These are phyloP conservation scores for Urtica urens DNA, from an alignment of 306 rosid genomes.

Conservation along the genomic window DNA sequence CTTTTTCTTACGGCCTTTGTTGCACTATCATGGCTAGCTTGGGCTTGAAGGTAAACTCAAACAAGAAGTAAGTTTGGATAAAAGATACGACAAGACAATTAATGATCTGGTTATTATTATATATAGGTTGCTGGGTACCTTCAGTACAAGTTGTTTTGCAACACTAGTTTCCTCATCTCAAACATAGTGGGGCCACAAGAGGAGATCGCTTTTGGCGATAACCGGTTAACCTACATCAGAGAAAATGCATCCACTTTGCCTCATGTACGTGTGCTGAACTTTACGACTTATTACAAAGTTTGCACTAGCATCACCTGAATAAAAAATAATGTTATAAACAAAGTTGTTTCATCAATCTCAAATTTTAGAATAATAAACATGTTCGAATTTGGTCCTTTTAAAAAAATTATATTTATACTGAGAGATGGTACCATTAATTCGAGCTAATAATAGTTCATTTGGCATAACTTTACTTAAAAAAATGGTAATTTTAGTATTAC, in stretches of 20 bases:
- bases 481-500: too few species aligned
- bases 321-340: background rate
- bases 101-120: background rate
- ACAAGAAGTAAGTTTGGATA: background rate
- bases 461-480: too few species aligned
- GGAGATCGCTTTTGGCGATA: slow-evolving; percentile 47
- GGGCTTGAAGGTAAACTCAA: slow-evolving; percentile 55
- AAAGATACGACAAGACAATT: background rate
- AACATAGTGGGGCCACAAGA: slow-evolving; percentile 81
- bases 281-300: background rate
- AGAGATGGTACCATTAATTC: too few species aligned
- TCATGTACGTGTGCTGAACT: slow-evolving; percentile 54
- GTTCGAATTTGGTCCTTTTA: too few species aligned
- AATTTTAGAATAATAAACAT: too few species aligned
- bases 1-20: slow-evolving; percentile 47
- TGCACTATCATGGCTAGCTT: slow-evolving; percentile 39
- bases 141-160: slow-evolving; percentile 57
- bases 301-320: background rate
- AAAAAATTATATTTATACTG: too few species aligned
- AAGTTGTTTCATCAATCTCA: background rate
- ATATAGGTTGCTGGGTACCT: slow-evolving; percentile 55
- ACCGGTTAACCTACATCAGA: slow-evolving; percentile 58
- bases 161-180: slow-evolving; percentile 72
- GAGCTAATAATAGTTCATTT: too few species aligned
- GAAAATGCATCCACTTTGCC: slow-evolving; percentile 62